Conservation (phyloP, 225 moss, liverwort and hornwort species). For the Bryum argenteum region DNA sequence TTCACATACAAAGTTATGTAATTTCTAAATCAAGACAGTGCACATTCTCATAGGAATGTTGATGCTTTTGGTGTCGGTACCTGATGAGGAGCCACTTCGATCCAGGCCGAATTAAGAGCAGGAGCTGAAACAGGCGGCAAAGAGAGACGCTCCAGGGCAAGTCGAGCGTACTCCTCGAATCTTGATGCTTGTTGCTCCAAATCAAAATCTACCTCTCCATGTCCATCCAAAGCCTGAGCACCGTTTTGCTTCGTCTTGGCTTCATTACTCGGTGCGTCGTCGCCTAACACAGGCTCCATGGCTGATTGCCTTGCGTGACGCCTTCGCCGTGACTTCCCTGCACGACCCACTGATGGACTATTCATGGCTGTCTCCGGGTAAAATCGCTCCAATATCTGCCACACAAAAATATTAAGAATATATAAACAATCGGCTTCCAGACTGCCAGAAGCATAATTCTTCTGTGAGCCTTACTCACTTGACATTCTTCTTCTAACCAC, state of each 20-base stretch:
- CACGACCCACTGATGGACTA: slow-evolving; percentile 58
- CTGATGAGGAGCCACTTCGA: slow-evolving; percentile 50
- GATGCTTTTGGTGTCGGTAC: slow-evolving; percentile 13
- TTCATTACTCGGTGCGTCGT: slow-evolving; percentile 6
- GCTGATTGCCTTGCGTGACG: slow-evolving; percentile 62
- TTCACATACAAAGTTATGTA: no score
- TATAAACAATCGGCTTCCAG: background rate
- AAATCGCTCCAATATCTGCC: slow-evolving; percentile 48
- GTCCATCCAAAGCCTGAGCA: slow-evolving; percentile 2
- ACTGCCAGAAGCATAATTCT: no score
- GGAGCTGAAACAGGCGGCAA: slow-evolving; percentile 31
- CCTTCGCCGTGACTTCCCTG: slow-evolving; percentile 61
- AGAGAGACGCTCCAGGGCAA: slow-evolving; percentile 53
- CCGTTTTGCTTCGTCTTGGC: slow-evolving; percentile 14
- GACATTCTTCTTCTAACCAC: no score
- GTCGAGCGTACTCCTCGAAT: slow-evolving; percentile 49
- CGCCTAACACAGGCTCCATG: slow-evolving; percentile 18
- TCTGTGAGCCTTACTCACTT: no score
- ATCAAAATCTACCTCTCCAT: slow-evolving; percentile 13
- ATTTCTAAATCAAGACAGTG: no score
- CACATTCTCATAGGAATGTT: no score
- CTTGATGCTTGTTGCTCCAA: slow-evolving; percentile 30
- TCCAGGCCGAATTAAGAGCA: slow-evolving; percentile 41
- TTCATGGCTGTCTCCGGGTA: slow-evolving; percentile 52
- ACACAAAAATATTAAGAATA: background rate